These are phyloP conservation scores for Leccinum colubrinum DNA, from an alignment of 1,284 basidiomycete genomes.

Conservation along the genomic window DNA sequence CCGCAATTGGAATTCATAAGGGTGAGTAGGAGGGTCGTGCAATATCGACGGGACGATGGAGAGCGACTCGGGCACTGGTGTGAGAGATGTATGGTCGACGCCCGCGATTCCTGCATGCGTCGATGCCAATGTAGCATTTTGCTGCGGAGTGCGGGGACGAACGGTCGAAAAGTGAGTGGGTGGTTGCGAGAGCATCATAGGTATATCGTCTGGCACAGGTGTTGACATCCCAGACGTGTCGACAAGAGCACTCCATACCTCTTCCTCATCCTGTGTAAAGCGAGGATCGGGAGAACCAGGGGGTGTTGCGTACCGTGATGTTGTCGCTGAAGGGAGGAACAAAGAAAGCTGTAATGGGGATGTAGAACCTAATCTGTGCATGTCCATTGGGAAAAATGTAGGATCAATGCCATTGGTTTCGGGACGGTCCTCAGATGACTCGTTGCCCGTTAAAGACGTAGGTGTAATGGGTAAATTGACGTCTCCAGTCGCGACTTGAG, in stretches of 20 bases:
- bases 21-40: background rate
- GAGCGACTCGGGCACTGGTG: background rate
- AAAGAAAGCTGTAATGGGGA: background rate
- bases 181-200: background rate
- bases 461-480: background rate
- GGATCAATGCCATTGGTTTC: background rate
- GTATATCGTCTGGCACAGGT: background rate
- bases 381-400: background rate
- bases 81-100: background rate
- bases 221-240: slow-evolving; percentile 16
- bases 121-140: background rate
- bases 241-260: slow-evolving; percentile 18
- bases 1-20: background rate
- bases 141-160: background rate
- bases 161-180: slow-evolving; percentile 4
- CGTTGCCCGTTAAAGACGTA: background rate
- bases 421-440: background rate
- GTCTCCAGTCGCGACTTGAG: background rate
- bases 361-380: background rate
- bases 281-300: background rate
- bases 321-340: background rate
- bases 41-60: slow-evolving; percentile 15
- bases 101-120: background rate
- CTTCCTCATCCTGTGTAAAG: slow-evolving; percentile 20
- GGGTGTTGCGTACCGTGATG: slow-evolving; percentile 13